These are phyloP conservation scores for Penicillium sp. DNA, from an alignment of 2,329 filamentous ascomycete species.

Conservation along the genomic window DNA sequence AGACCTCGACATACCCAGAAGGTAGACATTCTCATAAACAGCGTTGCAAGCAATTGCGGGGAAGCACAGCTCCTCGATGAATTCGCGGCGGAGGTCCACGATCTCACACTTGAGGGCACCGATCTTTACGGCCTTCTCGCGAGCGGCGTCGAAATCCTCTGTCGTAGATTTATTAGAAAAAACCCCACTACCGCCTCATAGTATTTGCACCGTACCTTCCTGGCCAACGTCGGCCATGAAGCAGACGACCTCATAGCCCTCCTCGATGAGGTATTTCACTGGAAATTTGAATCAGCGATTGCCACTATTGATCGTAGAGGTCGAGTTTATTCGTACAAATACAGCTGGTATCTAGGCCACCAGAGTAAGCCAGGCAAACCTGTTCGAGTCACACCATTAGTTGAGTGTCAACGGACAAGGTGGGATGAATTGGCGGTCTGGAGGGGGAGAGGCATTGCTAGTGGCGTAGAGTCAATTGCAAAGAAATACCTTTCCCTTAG, in stretches of 20 bases:
- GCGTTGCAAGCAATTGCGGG: slow-evolving; percentile 60
- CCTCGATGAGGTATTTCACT: slow-evolving; percentile 45
- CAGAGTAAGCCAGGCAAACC: slow-evolving; percentile 38
- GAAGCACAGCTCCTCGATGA: slow-evolving; percentile 76
- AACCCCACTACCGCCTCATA: too few relatives aligned
- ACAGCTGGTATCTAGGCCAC: slow-evolving; percentile 56
- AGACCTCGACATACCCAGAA: slow-evolving; percentile 44
- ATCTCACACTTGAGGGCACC: slow-evolving; percentile 61
- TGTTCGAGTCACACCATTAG: slow-evolving; percentile 20
- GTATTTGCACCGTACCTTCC: slow-evolving; percentile 42
- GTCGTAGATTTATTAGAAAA: too few relatives aligned
- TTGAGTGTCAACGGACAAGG: slow-evolving; percentile 5
- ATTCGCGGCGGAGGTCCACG: slow-evolving; percentile 62
- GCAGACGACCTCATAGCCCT: slow-evolving; percentile 56
- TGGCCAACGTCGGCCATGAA: slow-evolving; percentile 70
- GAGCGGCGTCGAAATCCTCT: slow-evolving; percentile 68
- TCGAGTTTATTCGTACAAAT: slow-evolving; percentile 40
- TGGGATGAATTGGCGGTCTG: slow-evolving; percentile 16
- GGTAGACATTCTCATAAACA: slow-evolving; percentile 62
- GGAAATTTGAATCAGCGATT: slow-evolving; percentile 16
- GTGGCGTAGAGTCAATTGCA: slow-evolving; percentile 6
- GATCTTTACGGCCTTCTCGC: slow-evolving; percentile 64
- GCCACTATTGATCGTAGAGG: slow-evolving; percentile 3
- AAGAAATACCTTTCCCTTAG: slow-evolving; percentile 23
- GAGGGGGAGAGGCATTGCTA: slow-evolving; percentile 1